Base-by-base conservation (phyloP, 1,284 basidiomycete genomes). In the Cutaneotrichosporon sp. region DNA sequence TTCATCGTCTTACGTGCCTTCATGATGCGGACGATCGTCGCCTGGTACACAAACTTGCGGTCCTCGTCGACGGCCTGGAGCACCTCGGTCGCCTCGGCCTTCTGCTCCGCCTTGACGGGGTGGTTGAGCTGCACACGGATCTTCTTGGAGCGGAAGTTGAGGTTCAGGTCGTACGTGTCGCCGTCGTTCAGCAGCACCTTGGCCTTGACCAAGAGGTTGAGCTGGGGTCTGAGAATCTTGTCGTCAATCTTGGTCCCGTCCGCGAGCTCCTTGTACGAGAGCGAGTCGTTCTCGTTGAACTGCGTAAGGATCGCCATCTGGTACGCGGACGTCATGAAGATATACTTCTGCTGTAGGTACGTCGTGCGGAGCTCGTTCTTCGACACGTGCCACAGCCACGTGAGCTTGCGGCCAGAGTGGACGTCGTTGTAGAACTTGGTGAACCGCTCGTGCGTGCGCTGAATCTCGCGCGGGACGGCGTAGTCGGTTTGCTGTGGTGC, bases 1-100 rank as follows among this genome's bases (percentile, higher is more conserved):
- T 96, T 96, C 89, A 98, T 90, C 66, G 91, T 92, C 87, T 85
- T 96, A 64, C 96, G 87, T 26, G 93, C 92, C 82, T 98, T 98
- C 96, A 98, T 97, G 80, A 98, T 91, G 63, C 93, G 89, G 58
- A 99, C 96, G 73, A 99, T 97, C 16, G 92, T 96, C 16, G 96
- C 96, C 79, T 99, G 97, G 65, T 98, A 94, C 64, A 97, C 88
- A 76, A 97, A 91, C 84, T 97, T 96, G 67, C 96, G 88, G 78
- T 99, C 96, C 81, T 99, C 96, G 72, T 99, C 96, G 10, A 99
- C 95, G 31, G 90, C 90, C 84, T 96, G 95, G 73, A 96, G 84
- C 1, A 98, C 92, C 68, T 98, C 94, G 8, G 86, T 86, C 9
- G 89, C 87, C 80, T 99, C 97, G 4, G 90, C 88, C 84, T 96